Percentiles rank a stretch among this genome's conserved stretches.
phyloP scores from a whole-genome alignment of 2,329 filamentous ascomycete species.

The Trichoderma citrinoviride region DNA sequence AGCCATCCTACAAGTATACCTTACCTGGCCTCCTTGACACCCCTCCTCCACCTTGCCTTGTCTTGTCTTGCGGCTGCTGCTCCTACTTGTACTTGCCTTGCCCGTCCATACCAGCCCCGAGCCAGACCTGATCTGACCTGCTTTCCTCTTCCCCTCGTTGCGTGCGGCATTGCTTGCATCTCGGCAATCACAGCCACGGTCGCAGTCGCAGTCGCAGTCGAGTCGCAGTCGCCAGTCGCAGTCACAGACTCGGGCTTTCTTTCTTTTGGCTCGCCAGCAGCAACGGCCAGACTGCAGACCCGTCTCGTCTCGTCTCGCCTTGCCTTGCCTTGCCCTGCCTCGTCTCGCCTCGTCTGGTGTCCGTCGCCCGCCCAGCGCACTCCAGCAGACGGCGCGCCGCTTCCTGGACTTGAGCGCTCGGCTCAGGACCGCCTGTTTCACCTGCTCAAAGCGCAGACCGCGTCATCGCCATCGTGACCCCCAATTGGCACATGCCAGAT shows the following conservation, averaged over 20 bases:
- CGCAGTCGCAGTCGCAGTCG: neutral
- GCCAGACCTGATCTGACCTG: neutral
- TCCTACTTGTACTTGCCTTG: neutral
- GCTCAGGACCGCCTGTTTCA: constrained; percentile 8
- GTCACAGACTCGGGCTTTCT: neutral
- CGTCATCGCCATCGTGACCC: constrained; percentile 9
- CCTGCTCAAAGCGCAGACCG: constrained; percentile 5
- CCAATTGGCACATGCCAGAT: constrained; percentile 10
- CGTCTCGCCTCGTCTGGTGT: too few species aligned
- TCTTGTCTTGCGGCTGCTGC: neutral
- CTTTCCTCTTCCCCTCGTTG: neutral
- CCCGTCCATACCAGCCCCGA: constrained; percentile 1
- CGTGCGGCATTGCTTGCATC: constrained; percentile 15
- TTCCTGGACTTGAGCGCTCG: neutral
- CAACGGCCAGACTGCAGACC: neutral
- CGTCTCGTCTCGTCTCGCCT: too few species aligned
- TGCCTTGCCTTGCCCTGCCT: too few species aligned
- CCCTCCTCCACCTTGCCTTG: constrained; percentile 6
- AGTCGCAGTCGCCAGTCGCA: neutral
- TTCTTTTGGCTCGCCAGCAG: neutral
- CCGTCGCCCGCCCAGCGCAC: too few species aligned
- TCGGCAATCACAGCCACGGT: constrained; percentile 4
- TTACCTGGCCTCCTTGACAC: constrained; percentile 5
- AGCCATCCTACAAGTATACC: too few species aligned
- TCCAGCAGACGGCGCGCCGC: neutral